A percentile compares a stretch with the other conserved stretches of the same genome.
phyloP scores from a whole-genome alignment of 2,329 filamentous ascomycete genomes.

The Arthroderma sp. region DNA sequence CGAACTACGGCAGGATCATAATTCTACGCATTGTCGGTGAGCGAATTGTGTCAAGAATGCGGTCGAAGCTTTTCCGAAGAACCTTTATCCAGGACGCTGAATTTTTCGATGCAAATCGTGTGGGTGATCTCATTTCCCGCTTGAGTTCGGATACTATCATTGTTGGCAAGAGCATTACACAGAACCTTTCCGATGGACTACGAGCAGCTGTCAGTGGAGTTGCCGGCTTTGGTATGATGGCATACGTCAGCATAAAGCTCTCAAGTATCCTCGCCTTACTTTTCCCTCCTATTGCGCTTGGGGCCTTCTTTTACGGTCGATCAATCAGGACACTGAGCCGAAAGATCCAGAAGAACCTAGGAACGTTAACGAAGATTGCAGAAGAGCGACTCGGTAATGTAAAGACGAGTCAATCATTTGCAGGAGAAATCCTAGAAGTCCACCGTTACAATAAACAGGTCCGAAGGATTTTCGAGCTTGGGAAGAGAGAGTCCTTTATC shows the following conservation, averaged over 20 bases:
- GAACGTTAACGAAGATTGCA: conserved; percentile 87
- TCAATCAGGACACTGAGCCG: conserved; percentile 79
- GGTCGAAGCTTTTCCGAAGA: conserved; percentile 77
- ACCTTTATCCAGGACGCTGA: conserved; percentile 97
- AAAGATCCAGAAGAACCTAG: conserved; percentile 85
- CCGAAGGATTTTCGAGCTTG: conserved; percentile 79
- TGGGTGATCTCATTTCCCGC: conserved; percentile 89
- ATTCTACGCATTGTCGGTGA: conserved; percentile 90
- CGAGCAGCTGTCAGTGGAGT: conserved; percentile 78
- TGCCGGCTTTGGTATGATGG: conserved; percentile 84
- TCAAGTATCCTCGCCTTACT: conserved; percentile 76
- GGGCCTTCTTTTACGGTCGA: conserved; percentile 83
- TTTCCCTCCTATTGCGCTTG: conserved; percentile 80
- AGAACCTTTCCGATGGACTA: conserved; percentile 93
- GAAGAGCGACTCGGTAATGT: conserved; percentile 97
- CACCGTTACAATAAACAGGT: conserved; percentile 84
- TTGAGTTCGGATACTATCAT: conserved; percentile 94
- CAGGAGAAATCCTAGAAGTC: conserved; percentile 82
- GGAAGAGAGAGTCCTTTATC: conserved; percentile 73
- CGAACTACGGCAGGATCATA: conserved; percentile 89
- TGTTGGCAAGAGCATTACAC: conserved; percentile 95
- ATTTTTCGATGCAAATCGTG: conserved; percentile 95
- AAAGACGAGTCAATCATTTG: conserved; percentile 91
- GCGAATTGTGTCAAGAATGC: conserved; percentile 76
- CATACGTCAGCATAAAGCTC: conserved; percentile 84